Evolutionary conservation across 306 rosid species (phyloP), one percentile per base, ranked within the genome.

Genomic region (Prunus mume): DNA sequence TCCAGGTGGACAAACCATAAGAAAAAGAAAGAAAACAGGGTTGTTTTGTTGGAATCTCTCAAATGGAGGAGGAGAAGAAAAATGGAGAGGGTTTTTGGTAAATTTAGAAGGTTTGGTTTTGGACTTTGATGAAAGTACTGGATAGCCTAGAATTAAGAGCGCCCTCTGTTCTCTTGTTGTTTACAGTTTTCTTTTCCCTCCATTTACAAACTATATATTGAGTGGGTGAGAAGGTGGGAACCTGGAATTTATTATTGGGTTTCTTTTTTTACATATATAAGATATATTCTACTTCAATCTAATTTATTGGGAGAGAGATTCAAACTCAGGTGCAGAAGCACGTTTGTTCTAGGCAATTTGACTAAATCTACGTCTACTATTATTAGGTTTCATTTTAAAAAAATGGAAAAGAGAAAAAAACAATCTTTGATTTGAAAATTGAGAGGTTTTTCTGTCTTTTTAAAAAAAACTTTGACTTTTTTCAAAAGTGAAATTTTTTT

Each of bases 1-100:
- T 70, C 84, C 79, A 69, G 51, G 45, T 68, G 72, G 58, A 25
- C 83, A 55, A 66, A 30, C 76, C 28, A 68, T 30, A 34, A 55
- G 56, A 13, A 12, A 30, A 71, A 14, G 55, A 20, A 71, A 14
- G 55, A 38, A 22, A 54, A 43, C 25, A 49, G 9, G 19, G 8
- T 6, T 13, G 62, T 64, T 12, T 6, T 13, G 62, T 64, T 46
- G 56, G 24, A 51, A 76, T 0, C 19, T 2, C 19, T 71, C n/a
- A 15, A 71, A 78, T 45, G 9, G 54, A 5, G 18, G 56, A 58
- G 12, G 1, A 13, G 46, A 57, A 65, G 52, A 63, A 43, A 4
- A 24, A 54, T 69, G 68, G 51, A 50, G 70, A 50, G 70, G 76
- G 75, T 78, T 74, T 27, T 6, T 18, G 75, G 60, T 78, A 27